A percentile compares a stretch with the other conserved stretches of the same genome.
phyloP scores from a whole-genome alignment of 306 rosid genomes.

The Neltuma alba region DNA sequence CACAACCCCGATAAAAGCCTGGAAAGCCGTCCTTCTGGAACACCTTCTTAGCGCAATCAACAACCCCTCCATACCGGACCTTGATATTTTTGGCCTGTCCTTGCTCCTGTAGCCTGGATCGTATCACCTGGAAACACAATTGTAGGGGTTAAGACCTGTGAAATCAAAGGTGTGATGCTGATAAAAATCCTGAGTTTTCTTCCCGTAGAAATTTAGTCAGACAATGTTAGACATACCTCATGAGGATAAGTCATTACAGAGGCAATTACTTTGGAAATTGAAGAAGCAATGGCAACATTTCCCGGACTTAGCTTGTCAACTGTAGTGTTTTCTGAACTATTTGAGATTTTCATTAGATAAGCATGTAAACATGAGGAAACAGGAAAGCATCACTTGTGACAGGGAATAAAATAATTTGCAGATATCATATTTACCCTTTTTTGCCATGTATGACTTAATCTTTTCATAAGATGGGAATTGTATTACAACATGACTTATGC shows the following conservation, averaged over 20 bases:
- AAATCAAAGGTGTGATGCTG: not conserved
- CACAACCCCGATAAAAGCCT: constrained; percentile 94
- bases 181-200: not conserved
- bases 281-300: constrained; percentile 72
- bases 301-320: constrained; percentile 78
- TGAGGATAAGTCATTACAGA: constrained; percentile 89
- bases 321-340: constrained; percentile 70
- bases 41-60: constrained; percentile 85
- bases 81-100: constrained; percentile 66
- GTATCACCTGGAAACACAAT: constrained; percentile 62
- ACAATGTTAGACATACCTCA: constrained; percentile 58
- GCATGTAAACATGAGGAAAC: not conserved
- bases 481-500: constrained; percentile 96
- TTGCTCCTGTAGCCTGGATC: constrained; percentile 96
- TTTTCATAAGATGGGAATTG: constrained; percentile 89
- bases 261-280: constrained; percentile 78
- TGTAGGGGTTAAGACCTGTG: constrained; percentile 14
- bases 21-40: constrained; percentile 79
- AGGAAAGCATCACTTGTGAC: not conserved
- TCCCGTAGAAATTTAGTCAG: not conserved
- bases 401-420: constrained; percentile 26
- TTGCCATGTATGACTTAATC: constrained; percentile 75
- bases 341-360: constrained; percentile 34
- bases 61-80: constrained; percentile 64
- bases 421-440: constrained; percentile 52